Base-by-base conservation (phyloP, 495 filamentous ascomycete genomes). In the Endocarpon pusillum region DNA sequence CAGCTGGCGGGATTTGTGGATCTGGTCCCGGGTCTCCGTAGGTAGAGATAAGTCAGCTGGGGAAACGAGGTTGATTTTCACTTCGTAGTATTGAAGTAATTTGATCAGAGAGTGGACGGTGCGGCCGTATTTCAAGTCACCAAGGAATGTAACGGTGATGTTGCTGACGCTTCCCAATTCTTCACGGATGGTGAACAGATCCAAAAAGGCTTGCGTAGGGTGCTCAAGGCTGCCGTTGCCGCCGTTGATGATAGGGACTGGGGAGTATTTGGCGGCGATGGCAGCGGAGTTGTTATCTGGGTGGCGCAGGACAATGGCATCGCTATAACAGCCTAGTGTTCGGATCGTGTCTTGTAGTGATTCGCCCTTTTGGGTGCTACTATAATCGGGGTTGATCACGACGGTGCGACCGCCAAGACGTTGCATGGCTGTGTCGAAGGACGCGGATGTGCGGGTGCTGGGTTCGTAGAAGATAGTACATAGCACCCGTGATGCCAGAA, bases 391-490 rank as follows among this genome's bases (percentile, higher is more conserved):
- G 4, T 75, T 63, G 47, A 94, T 77, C 39, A 73, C 61, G 32
- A 96, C 66, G 19, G 75, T 81, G 17, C 76, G 66, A 18, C 89
- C 89, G 26, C 89, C 89, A 5, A 97, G 74, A 10, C 91, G 77
- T 64, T 94, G 86, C 89, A 97, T 97, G 24, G 89, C 91, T 19
- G 86, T 75, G 47, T 97, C 91, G 46, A 97, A 97, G 17, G 89
- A 97, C 29, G 82, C 75, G 11, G 87, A 96, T 8, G 89, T 97
- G 21, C 89, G 72, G 4, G 89, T 97, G 1, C 86, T 94, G 2
- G 89, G 87, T 63, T 97, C 89, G 58, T 81, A 97, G 72, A 97
- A 97, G 59, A 96, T 73, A 1, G 81, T 86, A 61, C 73, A 78
- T 18, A 97, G 69, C 18, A 96, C 61, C 26, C 78, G 73, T 21